Percentiles rank a stretch among this genome's conserved stretches.
These are phyloP conservation scores for Daucus carota DNA, from an alignment of 129 eudicot species.

Conservation along the genomic window DH1_v3.0 NC_030387.2:32279001-32279500, in stretches of 20 bases:
- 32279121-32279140: constrained; percentile 82
- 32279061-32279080: background rate
- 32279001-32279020: background rate
- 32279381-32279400: background rate
- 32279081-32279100: too few species aligned
- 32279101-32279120: constrained; percentile 78
- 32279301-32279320: background rate
- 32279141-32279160: constrained; percentile 75
- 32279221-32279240: background rate
- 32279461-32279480: constrained; percentile 10
- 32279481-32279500: constrained; percentile 79
- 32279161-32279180: constrained; percentile 82
- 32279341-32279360: background rate
- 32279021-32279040: background rate
- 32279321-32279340: background rate
- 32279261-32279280: background rate
- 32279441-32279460: background rate
- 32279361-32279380: background rate
- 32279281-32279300: background rate
- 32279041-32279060: background rate
- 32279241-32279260: background rate
- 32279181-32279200: constrained; percentile 65
- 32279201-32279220: constrained; percentile 1
- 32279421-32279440: background rate
- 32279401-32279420: background rate